These are phyloP conservation scores for Heterobasidion parviporum DNA, from an alignment of 1,284 basidiomycete species.

Conservation along the genomic window DNA sequence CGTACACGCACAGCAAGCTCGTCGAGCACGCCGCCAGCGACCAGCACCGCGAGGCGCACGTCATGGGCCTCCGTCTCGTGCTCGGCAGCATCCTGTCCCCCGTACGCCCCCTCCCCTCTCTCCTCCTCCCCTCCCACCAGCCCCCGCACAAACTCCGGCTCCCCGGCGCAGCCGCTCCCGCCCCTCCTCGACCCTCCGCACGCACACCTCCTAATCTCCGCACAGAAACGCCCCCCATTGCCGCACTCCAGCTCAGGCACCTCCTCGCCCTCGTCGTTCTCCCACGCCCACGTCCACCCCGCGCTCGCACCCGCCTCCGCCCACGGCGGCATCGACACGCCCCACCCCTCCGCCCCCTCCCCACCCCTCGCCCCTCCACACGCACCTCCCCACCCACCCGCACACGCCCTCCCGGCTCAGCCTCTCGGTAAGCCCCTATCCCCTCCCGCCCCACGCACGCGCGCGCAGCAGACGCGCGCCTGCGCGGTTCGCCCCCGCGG, in stretches of 20 bases:
- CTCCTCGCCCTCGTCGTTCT: constrained; percentile 16
- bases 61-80: constrained; percentile 28
- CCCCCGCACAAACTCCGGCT: not conserved
- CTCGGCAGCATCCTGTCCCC: constrained; percentile 42
- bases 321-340: not conserved
- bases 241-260: constrained; percentile 17
- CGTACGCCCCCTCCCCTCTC: constrained; percentile 22
- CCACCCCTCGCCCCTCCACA: not conserved
- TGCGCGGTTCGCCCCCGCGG: too few relatives aligned
- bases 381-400: not conserved
- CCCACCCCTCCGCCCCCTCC: constrained; percentile 1
- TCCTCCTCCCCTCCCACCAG: not conserved
- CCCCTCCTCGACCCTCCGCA: not conserved
- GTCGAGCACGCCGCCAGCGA: constrained; percentile 5
- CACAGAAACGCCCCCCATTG: constrained; percentile 33
- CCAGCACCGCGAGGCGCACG: constrained; percentile 30
- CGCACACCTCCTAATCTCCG: not conserved
- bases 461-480: too few relatives aligned
- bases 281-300: constrained; percentile 13
- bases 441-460: not conserved
- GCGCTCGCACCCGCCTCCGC: not conserved
- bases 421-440: not conserved
- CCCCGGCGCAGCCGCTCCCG: too few relatives aligned
- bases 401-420: not conserved
- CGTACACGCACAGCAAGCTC: not conserved